phyloP scores from a whole-genome alignment of 805 yeast genomes.

The Ogataea thermomethanolica region DNA sequence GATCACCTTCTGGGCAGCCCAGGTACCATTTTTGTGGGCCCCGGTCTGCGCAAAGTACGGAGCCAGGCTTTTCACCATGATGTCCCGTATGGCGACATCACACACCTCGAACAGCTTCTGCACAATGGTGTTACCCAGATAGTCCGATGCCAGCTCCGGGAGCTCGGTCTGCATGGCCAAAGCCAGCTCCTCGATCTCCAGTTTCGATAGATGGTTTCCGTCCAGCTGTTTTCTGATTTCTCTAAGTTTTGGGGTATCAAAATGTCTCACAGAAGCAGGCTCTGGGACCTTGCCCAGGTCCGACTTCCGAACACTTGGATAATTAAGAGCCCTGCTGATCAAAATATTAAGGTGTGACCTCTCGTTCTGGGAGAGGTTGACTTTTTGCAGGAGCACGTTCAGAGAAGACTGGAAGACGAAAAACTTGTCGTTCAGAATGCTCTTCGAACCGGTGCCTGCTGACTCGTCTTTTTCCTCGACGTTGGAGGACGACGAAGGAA shows the following conservation, averaged over 20 bases:
- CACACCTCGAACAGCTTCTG: constrained; percentile 81
- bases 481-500: constrained; percentile 13
- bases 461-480: constrained; percentile 15
- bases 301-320: constrained; percentile 42
- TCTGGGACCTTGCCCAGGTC: constrained; percentile 77
- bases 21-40: constrained; percentile 95
- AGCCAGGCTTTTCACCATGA: constrained; percentile 73
- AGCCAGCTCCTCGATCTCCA: constrained; percentile 78
- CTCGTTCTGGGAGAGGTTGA: constrained; percentile 43
- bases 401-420: constrained; percentile 19
- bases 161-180: constrained; percentile 82
- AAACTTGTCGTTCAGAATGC: constrained; percentile 24
- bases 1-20: constrained; percentile 98
- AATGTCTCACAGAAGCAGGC: constrained; percentile 61
- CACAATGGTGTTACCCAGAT: constrained; percentile 91
- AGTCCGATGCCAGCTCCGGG: constrained; percentile 88
- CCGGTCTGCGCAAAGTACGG: constrained; percentile 89
- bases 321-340: constrained; percentile 41
- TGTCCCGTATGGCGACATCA: constrained; percentile 66
- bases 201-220: constrained; percentile 45
- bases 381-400: constrained; percentile 13
- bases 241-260: constrained; percentile 83
- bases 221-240: constrained; percentile 79
- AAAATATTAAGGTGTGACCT: constrained; percentile 42
- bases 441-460: constrained; percentile 13